Evolutionary conservation across 805 yeast species (phyloP).

Genomic region (Saccharomyces jurei): DNA sequence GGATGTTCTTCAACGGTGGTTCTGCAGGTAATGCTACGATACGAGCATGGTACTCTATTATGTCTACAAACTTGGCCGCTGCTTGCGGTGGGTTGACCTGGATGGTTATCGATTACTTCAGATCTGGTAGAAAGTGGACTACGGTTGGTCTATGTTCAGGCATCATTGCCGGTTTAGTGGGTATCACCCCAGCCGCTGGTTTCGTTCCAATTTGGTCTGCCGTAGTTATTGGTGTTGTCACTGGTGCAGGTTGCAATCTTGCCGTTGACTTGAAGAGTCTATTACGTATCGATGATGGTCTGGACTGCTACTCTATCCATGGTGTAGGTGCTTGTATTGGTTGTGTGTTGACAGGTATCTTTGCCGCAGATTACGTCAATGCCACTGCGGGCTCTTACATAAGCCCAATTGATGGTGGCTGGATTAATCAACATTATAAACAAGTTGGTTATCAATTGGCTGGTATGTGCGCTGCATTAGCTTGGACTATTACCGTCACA

Average conservation of each 20-base stretch:
- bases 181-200: conserved; percentile 96
- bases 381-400: conserved; percentile 61
- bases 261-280: conserved; percentile 73
- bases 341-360: conserved; percentile 76
- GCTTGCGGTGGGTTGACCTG: conserved; percentile 88
- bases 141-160: conserved; percentile 93
- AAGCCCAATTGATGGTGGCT: conserved; percentile 67
- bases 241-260: conserved; percentile 72
- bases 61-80: conserved; percentile 91
- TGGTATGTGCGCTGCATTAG: conserved; percentile 58
- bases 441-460: conserved; percentile 89
- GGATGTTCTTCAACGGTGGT: conserved; percentile 96
- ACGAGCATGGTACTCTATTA: conserved; percentile 90
- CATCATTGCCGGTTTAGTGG: conserved; percentile 86
- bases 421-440: conserved; percentile 73
- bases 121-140: conserved; percentile 86
- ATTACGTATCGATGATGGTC: conserved; percentile 82
- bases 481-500: conserved; percentile 72
- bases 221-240: conserved; percentile 71
- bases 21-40: conserved; percentile 89
- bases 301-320: conserved; percentile 89
- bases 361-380: conserved; percentile 85
- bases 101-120: conserved; percentile 83
- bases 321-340: conserved; percentile 92
- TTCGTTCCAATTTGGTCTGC: conserved; percentile 89